A percentile compares a stretch with the other conserved stretches of the same genome.
phyloP scores from a whole-genome alignment of 176 grass and related monocot genomes.

The Triticum aestivum region IWGSC_CS_RefSeq_v2.1 NC_057812.1:231358478-231358977 shows the following conservation, averaged over 20 bases:
- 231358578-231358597: slow-evolving; percentile 53
- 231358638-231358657: slow-evolving; percentile 20
- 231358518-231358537: slow-evolving; percentile 31
- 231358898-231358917: slow-evolving; percentile 16
- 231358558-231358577: slow-evolving; percentile 32
- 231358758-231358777: slow-evolving; percentile 38
- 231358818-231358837: slow-evolving; percentile 51
- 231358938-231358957: slow-evolving; percentile 40
- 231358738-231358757: slow-evolving; percentile 35
- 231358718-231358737: slow-evolving; percentile 66
- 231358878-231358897: slow-evolving; percentile 45
- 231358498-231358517: background rate
- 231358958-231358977: slow-evolving; percentile 47
- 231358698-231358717: slow-evolving; percentile 68
- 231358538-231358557: slow-evolving; percentile 50
- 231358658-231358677: slow-evolving; percentile 9
- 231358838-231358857: slow-evolving; percentile 48
- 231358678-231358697: slow-evolving; percentile 42
- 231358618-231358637: slow-evolving; percentile 35
- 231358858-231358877: slow-evolving; percentile 62
- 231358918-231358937: slow-evolving; percentile 50
- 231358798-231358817: slow-evolving; percentile 49
- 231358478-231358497: background rate
- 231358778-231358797: slow-evolving; percentile 52
- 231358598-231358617: slow-evolving; percentile 52